These are phyloP conservation scores for Potentilla sterilis DNA, from an alignment of 306 rosid species.

Conservation along the genomic window DNA sequence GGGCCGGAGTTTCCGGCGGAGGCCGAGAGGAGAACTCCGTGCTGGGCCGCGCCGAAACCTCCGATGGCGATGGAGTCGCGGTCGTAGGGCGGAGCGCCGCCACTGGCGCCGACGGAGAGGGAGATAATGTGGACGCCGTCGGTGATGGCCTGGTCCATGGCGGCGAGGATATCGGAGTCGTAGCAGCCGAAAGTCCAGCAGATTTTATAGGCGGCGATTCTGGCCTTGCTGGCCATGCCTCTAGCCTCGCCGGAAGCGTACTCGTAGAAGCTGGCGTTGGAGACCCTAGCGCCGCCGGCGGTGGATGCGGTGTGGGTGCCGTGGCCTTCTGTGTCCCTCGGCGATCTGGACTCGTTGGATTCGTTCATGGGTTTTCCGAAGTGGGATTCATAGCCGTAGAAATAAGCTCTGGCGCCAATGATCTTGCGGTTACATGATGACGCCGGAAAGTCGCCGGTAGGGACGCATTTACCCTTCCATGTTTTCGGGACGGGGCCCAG, in stretches of 20 bases:
- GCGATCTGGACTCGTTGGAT: slow-evolving; percentile 52
- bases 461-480: slow-evolving; percentile 68
- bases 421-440: slow-evolving; percentile 65
- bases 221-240: slow-evolving; percentile 84
- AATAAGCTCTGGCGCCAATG: slow-evolving; percentile 64
- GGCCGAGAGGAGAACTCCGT: slow-evolving; percentile 74
- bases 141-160: slow-evolving; percentile 82
- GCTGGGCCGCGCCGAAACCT: slow-evolving; percentile 62
- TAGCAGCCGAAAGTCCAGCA: slow-evolving; percentile 75
- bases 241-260: slow-evolving; percentile 74
- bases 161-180: slow-evolving; percentile 89
- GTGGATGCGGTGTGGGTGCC: slow-evolving; percentile 85
- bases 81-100: slow-evolving; percentile 49
- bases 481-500: slow-evolving; percentile 40
- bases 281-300: slow-evolving; percentile 58
- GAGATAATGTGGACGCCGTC: slow-evolving; percentile 79
- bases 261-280: slow-evolving; percentile 58
- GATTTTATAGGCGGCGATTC: slow-evolving; percentile 83
- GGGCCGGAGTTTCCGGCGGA: slow-evolving; percentile 91
- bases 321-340: slow-evolving; percentile 78
- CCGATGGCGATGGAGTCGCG: slow-evolving; percentile 80
- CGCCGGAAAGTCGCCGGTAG: slow-evolving; percentile 38
- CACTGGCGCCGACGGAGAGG: slow-evolving; percentile 73
- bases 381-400: slow-evolving; percentile 55
- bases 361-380: slow-evolving; percentile 46